Evolutionary conservation across 805 yeast species (phyloP).

Genomic region (Saturnispora halmiae): DNA sequence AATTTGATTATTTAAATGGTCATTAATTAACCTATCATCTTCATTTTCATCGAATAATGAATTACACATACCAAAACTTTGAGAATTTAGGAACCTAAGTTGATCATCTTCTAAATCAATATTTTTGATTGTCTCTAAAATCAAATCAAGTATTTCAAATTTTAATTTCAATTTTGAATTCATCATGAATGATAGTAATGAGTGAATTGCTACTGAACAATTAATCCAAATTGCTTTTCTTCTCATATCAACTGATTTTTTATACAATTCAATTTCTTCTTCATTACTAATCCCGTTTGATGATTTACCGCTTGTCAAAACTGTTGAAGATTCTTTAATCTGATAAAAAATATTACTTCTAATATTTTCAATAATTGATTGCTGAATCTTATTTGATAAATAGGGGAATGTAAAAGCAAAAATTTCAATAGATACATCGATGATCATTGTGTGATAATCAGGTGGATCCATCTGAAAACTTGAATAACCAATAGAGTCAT

Average conservation of each 20-base stretch:
- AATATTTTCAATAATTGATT: constrained; percentile 76
- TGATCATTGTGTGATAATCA: constrained; percentile 40
- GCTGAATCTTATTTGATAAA: constrained; percentile 70
- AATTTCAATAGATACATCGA: constrained; percentile 74
- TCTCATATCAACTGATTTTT: constrained; percentile 18
- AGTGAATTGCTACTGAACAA: constrained; percentile 54
- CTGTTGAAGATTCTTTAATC: constrained; percentile 23
- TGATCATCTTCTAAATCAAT: constrained; percentile 19
- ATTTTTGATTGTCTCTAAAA: constrained; percentile 25
- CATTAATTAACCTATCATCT: not conserved
- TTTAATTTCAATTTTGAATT: constrained; percentile 16
- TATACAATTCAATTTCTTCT: constrained; percentile 9
- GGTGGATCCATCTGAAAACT: constrained; percentile 32
- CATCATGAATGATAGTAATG: constrained; percentile 30
- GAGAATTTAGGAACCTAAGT: constrained; percentile 24
- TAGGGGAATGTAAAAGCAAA: constrained; percentile 63
- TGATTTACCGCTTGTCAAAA: too few relatives aligned
- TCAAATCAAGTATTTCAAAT: constrained; percentile 17
- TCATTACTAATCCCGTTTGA: constrained; percentile 8
- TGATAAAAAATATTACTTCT: constrained; percentile 43
- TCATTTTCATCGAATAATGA: constrained; percentile 17
- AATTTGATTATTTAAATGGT: constrained; percentile 31
- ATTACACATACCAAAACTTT: constrained; percentile 26
- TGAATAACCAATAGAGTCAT: constrained; percentile 27
- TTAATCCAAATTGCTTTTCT: constrained; percentile 50